Base-by-base conservation (phyloP, 2,329 filamentous ascomycete genomes). In the Phyllosticta citrichinensis region DNA sequence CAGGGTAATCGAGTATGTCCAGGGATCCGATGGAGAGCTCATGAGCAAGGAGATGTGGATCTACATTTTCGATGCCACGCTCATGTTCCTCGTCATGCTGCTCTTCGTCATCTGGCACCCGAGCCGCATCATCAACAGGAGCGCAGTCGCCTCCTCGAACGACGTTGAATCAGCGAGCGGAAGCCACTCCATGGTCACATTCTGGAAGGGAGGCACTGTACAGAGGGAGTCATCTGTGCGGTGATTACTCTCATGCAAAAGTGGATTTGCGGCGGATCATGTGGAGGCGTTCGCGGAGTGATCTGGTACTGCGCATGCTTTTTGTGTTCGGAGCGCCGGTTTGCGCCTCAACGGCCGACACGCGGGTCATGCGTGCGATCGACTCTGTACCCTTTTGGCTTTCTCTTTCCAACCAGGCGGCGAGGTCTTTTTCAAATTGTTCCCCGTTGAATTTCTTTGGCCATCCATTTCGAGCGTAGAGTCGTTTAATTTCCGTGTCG, bases 1-100 rank as follows among this genome's bases (percentile, higher is more conserved):
- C 57, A 73, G 81, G 27, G 71, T 82, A 12, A 67, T 76, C 9
- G 80, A 83, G 69, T 83, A 79, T 62, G 63, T 70, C 0, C 67
- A 75, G 65, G 79, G 80, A 1, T 71, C 74, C 27, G 65, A 71
- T 19, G 80, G 80, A 1, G 75, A 72, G 54, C 65, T 82, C 10
- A 68, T 79, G 54, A 65, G 67, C n/a, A 73, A 75, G 52, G 80
- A 82, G 69, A 71, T 73, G 62, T 79, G 71, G 20, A 62, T 80
- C 5, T 80, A 80, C 64, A 68, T 76, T 20, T 78, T 81, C 62
- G 79, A 81, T 69, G 75, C 77, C 5, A 62, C 70, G 2, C 69
- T 77, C 12, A 80, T 80, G 77, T 66, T 74, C 50, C 12, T 70
- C 6, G 76, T 78, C 2, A 73, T 80, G 68, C 59, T 70, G 0